Evolutionary conservation across 2,329 filamentous ascomycete species (phyloP), one percentile per base, ranked within the genome.

Genomic region (Aureobasidium sp.): DNA sequence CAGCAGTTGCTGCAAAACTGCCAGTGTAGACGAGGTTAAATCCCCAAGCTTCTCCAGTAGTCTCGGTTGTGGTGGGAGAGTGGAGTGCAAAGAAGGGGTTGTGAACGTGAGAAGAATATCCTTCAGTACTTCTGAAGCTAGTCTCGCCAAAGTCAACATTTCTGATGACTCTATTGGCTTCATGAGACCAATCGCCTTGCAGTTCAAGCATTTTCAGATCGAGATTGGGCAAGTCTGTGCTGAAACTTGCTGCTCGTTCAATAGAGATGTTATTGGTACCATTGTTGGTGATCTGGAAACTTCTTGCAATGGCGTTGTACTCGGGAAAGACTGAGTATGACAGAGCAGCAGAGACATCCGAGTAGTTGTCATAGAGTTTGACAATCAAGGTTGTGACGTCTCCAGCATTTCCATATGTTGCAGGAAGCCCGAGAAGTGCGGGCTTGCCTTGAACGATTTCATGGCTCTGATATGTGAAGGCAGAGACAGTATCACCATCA

Each of bases 11-110:
- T 1, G 78, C 75, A 66, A 86, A 87, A 0, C 83, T 86, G 2
- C 85, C 85, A 0, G 83, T 83, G 70, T 86, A 88, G 21, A 88
- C 76, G 2, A 87, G 77, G 1, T 82, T 85, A 70, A 87, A 87
- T 0, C 84, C 85, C 78, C 83, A 87, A 7, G 82, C 84, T 41
- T 86, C 79, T 1, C 85, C 85, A 2, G 79, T 76, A 0, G 79
- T 78, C 66, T 88, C 85, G 1, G 84, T 87, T 0, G 85, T 83
- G 0, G 74, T 75, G 0, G 84, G 80, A 3, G 80, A 74, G 0
- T 82, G 76, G 2, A 88, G 71, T 0, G 82, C 78, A 27, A 87
- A 76, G 73, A 87, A 87, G 0, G 85, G 84, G 66, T 88, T 88
- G 68, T 86, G 82, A 1, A 84, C 74, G 65, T 86, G 83, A 0